Evolutionary conservation across 805 yeast species (phyloP).

Genomic region (Brettanomyces nanus): DNA sequence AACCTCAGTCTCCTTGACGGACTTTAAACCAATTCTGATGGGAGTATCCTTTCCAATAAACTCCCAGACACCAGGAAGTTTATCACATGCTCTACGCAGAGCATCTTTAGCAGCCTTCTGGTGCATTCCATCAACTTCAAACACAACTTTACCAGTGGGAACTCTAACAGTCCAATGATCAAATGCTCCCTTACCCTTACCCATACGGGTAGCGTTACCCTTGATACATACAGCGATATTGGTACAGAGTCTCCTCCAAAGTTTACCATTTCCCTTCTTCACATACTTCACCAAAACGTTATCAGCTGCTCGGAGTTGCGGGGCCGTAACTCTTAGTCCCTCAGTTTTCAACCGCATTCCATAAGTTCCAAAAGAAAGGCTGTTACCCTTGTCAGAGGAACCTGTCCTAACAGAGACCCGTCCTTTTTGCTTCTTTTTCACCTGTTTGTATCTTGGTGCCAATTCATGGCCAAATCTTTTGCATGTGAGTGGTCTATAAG

Average conservation of each 20-base stretch:
- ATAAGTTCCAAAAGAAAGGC: constrained; percentile 70
- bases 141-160: constrained; percentile 88
- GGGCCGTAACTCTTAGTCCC: constrained; percentile 79
- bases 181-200: constrained; percentile 97
- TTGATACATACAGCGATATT: constrained; percentile 88
- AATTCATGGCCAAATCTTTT: constrained; percentile 47
- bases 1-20: constrained; percentile 32
- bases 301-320: constrained; percentile 87
- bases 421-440: constrained; percentile 83
- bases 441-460: constrained; percentile 66
- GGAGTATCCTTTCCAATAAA: constrained; percentile 57
- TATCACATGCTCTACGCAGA: constrained; percentile 80
- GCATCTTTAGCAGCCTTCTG: constrained; percentile 88
- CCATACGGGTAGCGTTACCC: constrained; percentile 99
- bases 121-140: constrained; percentile 74
- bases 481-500: not conserved
- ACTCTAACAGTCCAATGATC: constrained; percentile 97
- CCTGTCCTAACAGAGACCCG: constrained; percentile 92
- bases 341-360: constrained; percentile 86
- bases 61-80: constrained; percentile 89
- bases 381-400: constrained; percentile 85
- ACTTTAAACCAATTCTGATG: constrained; percentile 64
- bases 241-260: constrained; percentile 76
- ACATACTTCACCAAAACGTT: constrained; percentile 75
- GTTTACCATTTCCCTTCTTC: constrained; percentile 66